Conservation (phyloP, 202 grass and related monocot genomes). For the Saccharum hybrid region DNA sequence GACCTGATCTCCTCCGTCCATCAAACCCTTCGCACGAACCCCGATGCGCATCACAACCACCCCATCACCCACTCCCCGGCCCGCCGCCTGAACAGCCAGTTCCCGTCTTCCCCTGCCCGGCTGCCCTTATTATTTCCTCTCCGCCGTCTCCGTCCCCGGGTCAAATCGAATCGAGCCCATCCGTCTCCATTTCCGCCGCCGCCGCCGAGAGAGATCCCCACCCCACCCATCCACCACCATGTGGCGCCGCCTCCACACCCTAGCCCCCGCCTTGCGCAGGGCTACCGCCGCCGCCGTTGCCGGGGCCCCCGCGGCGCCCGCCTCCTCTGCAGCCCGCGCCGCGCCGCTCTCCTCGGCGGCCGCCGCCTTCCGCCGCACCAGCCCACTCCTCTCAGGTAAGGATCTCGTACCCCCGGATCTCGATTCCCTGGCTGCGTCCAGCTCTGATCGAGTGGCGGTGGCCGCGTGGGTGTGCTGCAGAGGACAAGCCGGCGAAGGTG, state of each 20-base stretch:
- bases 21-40: constrained; percentile 26
- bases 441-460: constrained; percentile 33
- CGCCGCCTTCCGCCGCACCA: constrained; percentile 64
- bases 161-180: constrained; percentile 58
- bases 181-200: constrained; percentile 39
- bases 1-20: constrained; percentile 42
- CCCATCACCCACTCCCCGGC: not conserved
- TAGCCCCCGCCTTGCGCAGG: constrained; percentile 55
- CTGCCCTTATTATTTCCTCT: not conserved
- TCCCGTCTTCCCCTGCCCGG: not conserved
- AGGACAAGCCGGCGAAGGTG: constrained; percentile 58
- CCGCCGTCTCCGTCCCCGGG: constrained; percentile 26
- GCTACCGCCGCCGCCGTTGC: constrained; percentile 35
- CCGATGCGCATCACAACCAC: not conserved
- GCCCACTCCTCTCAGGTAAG: constrained; percentile 77
- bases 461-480: constrained; percentile 45
- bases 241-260: constrained; percentile 77
- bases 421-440: not conserved
- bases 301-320: constrained; percentile 24
- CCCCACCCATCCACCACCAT: constrained; percentile 40
- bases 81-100: not conserved
- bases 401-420: constrained; percentile 43
- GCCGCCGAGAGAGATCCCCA: constrained; percentile 44
- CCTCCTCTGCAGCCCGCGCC: constrained; percentile 38
- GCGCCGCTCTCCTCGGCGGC: constrained; percentile 54